Evolutionary conservation across 228 moss, liverwort and hornwort genomes (phyloP), one percentile per base, ranked within the genome.

Genomic region (Sphagnum fallax): DNA sequence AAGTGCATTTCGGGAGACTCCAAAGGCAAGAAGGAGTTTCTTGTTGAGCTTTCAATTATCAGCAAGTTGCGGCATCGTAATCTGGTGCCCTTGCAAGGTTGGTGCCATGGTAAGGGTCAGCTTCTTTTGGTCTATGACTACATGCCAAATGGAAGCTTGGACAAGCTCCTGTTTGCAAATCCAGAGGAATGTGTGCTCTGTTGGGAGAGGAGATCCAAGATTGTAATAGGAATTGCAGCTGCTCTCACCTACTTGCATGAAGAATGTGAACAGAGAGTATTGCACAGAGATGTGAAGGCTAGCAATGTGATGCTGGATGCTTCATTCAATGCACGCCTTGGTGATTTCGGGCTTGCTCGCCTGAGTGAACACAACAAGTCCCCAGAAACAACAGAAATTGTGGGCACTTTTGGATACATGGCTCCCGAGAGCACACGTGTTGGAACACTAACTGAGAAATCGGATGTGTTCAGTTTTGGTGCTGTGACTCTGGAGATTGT

Each of bases 91-190:
- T 67, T 84, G 6, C 52, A 72, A 48, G 84, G 84, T 4, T 84
- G 84, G 80, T 84, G 80, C 74, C 68, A 60, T 10, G 73, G 80
- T 18, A 49, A 67, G n/a, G 80, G 72, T 6, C 69, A 80, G 49
- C 74, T 70, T 9, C 61, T 80, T 11, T 67, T 84, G 7, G 79
- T 83, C 5, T 83, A 80, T 47, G 83, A 83, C 52, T 72, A 76
- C 52, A 80, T 83, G 83, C 74, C 80, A 4, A 84, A 84, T 16
- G 84, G 84, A 5, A 80, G 84, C 57, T 57, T 84, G 52, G 84
- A 84, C 62, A 77, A 73, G 7, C 67, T 51, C 32, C 49, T 67
- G 67, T 67, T 67, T 5, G 67, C 14, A 15, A 67, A 67, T 67
- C 71, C 61, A 48, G 52, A 52, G 61, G 50, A 76, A 69, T 14